phyloP scores from a whole-genome alignment of 306 rosid species.

The barrel medic (Medicago truncatula) region MtrunA17r5.0-ANR NC_053044.1:40401501-40402000 shows the following conservation, averaged over 20 bases:
- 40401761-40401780: slow-evolving; percentile 35
- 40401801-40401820: slow-evolving; percentile 61
- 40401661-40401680: slow-evolving; percentile 44
- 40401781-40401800: slow-evolving; percentile 50
- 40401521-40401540: too few relatives aligned
- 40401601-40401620: slow-evolving; percentile 35
- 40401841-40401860: slow-evolving; percentile 67
- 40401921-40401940: slow-evolving; percentile 57
- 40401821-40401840: slow-evolving; percentile 66
- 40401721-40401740: slow-evolving; percentile 37
- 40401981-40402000: slow-evolving; percentile 61
- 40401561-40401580: slow-evolving; percentile 27
- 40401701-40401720: slow-evolving; percentile 42
- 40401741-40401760: slow-evolving; percentile 37
- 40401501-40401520: slow-evolving; percentile 21
- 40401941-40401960: slow-evolving; percentile 60
- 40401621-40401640: slow-evolving; percentile 61
- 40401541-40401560: slow-evolving; percentile 1
- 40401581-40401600: slow-evolving; percentile 46
- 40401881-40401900: slow-evolving; percentile 80
- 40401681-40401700: slow-evolving; percentile 46
- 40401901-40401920: slow-evolving; percentile 58
- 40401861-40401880: slow-evolving; percentile 65
- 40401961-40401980: slow-evolving; percentile 73
- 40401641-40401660: slow-evolving; percentile 62